Base-by-base conservation (phyloP, 768 basidiomycete species). In the Suillus weaverae region DNA sequence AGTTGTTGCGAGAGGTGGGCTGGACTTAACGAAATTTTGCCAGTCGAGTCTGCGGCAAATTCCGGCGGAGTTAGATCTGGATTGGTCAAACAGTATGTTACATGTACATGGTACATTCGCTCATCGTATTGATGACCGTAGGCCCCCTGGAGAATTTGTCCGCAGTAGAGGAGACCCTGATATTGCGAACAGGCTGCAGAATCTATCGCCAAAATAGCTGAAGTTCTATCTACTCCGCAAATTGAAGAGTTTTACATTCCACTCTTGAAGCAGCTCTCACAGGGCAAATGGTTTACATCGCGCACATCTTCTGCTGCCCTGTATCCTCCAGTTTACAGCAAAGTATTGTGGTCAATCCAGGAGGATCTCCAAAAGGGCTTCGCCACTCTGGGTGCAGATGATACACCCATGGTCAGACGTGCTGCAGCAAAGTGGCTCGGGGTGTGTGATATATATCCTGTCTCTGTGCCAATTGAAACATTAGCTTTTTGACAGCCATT, bases 281-380 rank as follows among this genome's bases (percentile, higher is more conserved):
- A 86, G 64, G 97, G 96, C 64, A 97, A 99, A 79, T 99, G 97
- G 97, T 99, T 99, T 81, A 99, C 97, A 14, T 96, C 95, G 6
- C 87, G 97, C 64, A 97, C 95, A 46, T 98, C 97, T 30, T 92
- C 97, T 44, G 95, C 95, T 65, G 93, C 97, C 10, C 84, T 99
- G 22, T 99, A 92, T 78, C 86, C 95, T 18, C 89, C 95, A 14
- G 92, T 94, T 39, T 99, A 99, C 75, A 80, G 87, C 36, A 90
- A 90, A 73, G 91, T 90, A 26, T 85, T 90, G 3, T 78, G 88
- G 16, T 71, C 81, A 46, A 80, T 89, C 64, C 92, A 95, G 77
- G 94, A 95, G 63, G 97, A 99, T 46, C 79, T 99, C 70, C 86
- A 96, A 67, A 92, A 91, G 76, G 86, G 89, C 61, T 99, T 93